These are phyloP conservation scores for Nemania sp. DNA, from an alignment of 2,329 filamentous ascomycete species.

Conservation along the genomic window DNA sequence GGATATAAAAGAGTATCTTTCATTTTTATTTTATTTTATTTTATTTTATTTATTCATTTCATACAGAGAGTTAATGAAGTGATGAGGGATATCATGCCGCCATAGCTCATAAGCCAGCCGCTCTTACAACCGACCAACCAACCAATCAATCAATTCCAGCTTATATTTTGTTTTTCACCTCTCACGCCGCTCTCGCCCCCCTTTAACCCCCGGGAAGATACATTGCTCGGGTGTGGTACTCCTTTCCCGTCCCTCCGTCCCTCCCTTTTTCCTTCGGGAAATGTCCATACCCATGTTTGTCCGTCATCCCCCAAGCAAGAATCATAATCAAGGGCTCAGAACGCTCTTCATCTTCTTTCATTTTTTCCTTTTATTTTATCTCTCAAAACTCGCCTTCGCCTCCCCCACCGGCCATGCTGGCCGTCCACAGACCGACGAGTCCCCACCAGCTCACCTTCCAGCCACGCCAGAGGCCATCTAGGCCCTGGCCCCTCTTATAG, in stretches of 20 bases:
- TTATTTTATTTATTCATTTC: too few relatives aligned
- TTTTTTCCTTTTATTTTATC: too few relatives aligned
- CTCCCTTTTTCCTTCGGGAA: not conserved
- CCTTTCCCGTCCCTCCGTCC: not conserved
- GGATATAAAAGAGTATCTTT: too few relatives aligned
- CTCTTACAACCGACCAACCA: not conserved
- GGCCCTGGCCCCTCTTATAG: constrained; percentile 66
- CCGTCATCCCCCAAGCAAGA: too few relatives aligned
- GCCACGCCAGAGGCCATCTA: constrained; percentile 71
- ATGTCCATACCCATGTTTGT: not conserved
- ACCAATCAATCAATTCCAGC: too few relatives aligned
- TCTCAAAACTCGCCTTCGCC: constrained; percentile 66
- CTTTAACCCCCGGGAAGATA: too few relatives aligned
- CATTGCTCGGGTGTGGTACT: too few relatives aligned
- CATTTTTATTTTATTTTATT: too few relatives aligned
- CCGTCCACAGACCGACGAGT: constrained; percentile 73
- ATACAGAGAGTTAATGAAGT: not conserved
- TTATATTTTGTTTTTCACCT: too few relatives aligned
- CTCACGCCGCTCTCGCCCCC: too few relatives aligned
- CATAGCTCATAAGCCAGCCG: not conserved
- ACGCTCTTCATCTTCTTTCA: not conserved
- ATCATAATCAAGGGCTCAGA: not conserved
- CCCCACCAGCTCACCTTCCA: constrained; percentile 83
- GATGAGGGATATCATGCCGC: not conserved
- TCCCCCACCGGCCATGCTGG: constrained; percentile 64